These are phyloP conservation scores for Yamadazyma takamatsuzukensis DNA, from an alignment of 805 yeast species.

Conservation along the genomic window DNA sequence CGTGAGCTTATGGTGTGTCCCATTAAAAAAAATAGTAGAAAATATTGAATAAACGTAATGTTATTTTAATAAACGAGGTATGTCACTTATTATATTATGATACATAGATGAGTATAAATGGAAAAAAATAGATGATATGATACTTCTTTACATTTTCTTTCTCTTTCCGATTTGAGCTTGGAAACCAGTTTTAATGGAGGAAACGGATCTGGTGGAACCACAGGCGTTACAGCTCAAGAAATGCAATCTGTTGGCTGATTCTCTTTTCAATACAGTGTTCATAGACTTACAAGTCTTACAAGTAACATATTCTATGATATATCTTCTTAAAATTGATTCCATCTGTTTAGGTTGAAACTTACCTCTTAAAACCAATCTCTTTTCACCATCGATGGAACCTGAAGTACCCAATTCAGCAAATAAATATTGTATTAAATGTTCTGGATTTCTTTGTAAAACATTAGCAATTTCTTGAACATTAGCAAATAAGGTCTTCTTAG, in stretches of 20 bases:
- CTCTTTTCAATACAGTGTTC: slow-evolving; percentile 94
- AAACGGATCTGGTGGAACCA: slow-evolving; percentile 95
- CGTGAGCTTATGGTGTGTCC: slow-evolving; percentile 62
- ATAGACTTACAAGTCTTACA: slow-evolving; percentile 98
- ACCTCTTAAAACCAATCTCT: slow-evolving; percentile 96
- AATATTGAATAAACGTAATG: slow-evolving; percentile 10
- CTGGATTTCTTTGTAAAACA: slow-evolving; percentile 93
- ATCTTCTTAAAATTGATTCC: slow-evolving; percentile 94
- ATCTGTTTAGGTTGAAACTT: slow-evolving; percentile 96
- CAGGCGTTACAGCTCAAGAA: slow-evolving; percentile 97
- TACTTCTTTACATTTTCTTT: slow-evolving; percentile 44
- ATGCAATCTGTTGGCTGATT: slow-evolving; percentile 92
- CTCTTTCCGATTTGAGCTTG: slow-evolving; percentile 95
- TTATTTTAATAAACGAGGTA: slow-evolving; percentile 6
- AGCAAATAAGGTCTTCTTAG: slow-evolving; percentile 92
- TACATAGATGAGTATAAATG: slow-evolving; percentile 12
- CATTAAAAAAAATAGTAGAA: slow-evolving; percentile 56
- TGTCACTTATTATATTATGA: slow-evolving; percentile 12
- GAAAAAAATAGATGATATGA: slow-evolving; percentile 3
- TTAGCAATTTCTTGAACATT: slow-evolving; percentile 93
- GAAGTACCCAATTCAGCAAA: slow-evolving; percentile 99
- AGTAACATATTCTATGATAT: slow-evolving; percentile 94
- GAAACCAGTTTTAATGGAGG: slow-evolving; percentile 98
- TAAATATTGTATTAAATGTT: slow-evolving; percentile 92
- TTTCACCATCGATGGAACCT: slow-evolving; percentile 97